Conservation (phyloP, 2,329 filamentous ascomycete genomes). For the Penicillium sp. region DNA sequence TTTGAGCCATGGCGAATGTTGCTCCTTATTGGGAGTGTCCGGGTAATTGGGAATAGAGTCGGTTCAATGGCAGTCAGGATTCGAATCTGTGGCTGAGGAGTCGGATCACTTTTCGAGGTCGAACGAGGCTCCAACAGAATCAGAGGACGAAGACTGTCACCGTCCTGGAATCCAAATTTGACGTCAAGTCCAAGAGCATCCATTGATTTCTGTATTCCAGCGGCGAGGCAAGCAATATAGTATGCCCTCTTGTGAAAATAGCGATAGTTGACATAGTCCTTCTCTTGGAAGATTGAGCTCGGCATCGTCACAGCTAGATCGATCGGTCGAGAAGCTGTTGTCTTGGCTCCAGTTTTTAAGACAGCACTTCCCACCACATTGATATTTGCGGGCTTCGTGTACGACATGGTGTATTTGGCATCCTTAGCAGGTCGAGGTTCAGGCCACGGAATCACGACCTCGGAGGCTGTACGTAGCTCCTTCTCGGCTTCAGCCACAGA, state of each 20-base stretch:
- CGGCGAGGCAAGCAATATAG: slow-evolving; percentile 80
- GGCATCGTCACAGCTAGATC: slow-evolving; percentile 92
- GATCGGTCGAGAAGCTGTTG: slow-evolving; percentile 55
- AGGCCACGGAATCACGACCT: slow-evolving; percentile 78
- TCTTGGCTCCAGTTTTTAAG: slow-evolving; percentile 69
- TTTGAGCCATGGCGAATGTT: slow-evolving; percentile 62
- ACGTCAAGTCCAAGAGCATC: slow-evolving; percentile 57
- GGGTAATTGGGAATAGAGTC: slow-evolving; percentile 67
- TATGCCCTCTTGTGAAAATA: slow-evolving; percentile 96
- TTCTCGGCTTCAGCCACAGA: slow-evolving; percentile 65
- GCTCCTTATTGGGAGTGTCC: slow-evolving; percentile 68
- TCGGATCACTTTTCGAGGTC: slow-evolving; percentile 38
- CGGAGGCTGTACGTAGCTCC: slow-evolving; percentile 64
- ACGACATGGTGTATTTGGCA: slow-evolving; percentile 78
- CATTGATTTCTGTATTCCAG: slow-evolving; percentile 60
- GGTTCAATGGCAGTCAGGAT: slow-evolving; percentile 74
- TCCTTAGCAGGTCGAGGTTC: slow-evolving; percentile 73
- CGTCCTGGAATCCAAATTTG: slow-evolving; percentile 66
- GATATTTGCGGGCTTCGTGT: slow-evolving; percentile 70
- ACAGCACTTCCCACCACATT: slow-evolving; percentile 90
- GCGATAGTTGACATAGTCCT: slow-evolving; percentile 88
- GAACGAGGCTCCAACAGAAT: slow-evolving; percentile 46
- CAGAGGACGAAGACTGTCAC: slow-evolving; percentile 75
- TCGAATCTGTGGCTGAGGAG: slow-evolving; percentile 61
- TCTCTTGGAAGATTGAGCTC: slow-evolving; percentile 75